phyloP scores from a whole-genome alignment of 495 filamentous ascomycete genomes.

The Cairneyella variabilis region DNA sequence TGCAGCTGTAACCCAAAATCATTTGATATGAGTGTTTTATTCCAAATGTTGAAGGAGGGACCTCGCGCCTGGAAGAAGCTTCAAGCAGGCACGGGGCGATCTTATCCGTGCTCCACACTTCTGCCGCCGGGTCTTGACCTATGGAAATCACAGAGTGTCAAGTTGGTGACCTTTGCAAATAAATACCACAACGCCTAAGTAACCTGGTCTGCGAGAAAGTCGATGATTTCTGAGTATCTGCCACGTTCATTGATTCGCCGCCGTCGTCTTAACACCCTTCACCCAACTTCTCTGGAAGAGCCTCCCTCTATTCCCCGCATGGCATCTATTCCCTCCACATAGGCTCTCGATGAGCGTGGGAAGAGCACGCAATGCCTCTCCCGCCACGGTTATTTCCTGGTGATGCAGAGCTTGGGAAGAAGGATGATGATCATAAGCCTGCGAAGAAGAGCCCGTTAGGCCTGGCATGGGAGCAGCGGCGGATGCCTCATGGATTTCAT shows the following conservation, averaged over 20 bases:
- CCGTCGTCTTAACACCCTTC: background rate
- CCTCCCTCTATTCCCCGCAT: constrained; percentile 6
- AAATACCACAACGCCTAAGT: background rate
- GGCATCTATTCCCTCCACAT: constrained; percentile 8
- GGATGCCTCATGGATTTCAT: constrained; percentile 11
- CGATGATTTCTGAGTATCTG: background rate
- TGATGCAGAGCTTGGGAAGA: constrained; percentile 70
- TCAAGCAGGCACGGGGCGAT: too few species aligned
- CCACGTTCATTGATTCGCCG: background rate
- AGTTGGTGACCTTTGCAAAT: background rate
- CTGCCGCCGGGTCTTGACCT: too few species aligned
- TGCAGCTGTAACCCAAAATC: too few species aligned
- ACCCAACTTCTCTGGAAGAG: background rate
- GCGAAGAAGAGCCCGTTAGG: constrained; percentile 14
- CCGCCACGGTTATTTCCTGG: constrained; percentile 42
- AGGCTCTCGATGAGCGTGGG: constrained; percentile 22
- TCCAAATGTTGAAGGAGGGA: too few species aligned
- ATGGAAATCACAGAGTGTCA: background rate
- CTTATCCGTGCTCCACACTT: too few species aligned
- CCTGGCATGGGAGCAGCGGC: constrained; percentile 16
- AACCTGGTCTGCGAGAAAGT: background rate
- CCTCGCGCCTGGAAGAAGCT: too few species aligned
- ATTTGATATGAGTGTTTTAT: too few species aligned
- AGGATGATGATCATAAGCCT: constrained; percentile 59
- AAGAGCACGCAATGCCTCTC: constrained; percentile 34